Evolutionary conservation across 108 stramenopile species (phyloP).

Genomic region (Skeletonema costatum): DNA sequence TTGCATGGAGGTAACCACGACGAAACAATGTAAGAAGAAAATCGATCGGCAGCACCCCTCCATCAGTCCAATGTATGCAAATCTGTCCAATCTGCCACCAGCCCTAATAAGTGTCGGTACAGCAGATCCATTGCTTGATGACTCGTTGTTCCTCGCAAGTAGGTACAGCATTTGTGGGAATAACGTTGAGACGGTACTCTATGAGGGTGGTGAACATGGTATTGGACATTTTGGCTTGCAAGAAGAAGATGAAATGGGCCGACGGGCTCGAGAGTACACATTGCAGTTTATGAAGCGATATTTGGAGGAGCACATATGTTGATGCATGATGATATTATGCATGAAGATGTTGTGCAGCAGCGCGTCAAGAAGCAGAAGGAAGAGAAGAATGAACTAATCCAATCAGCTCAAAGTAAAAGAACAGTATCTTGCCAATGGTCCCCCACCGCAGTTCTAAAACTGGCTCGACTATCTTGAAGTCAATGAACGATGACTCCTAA

Average conservation of each 20-base stretch:
- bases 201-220: conserved; percentile 36
- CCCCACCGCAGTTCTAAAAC: too few relatives aligned
- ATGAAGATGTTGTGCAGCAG: too few relatives aligned
- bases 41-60: conserved; percentile 15
- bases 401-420: too few relatives aligned
- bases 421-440: too few relatives aligned
- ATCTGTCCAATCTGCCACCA: conserved; percentile 40
- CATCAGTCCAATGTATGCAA: conserved; percentile 33
- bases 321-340: too few relatives aligned
- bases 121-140: conserved; percentile 41
- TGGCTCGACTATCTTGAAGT: too few relatives aligned
- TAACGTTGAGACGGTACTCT: conserved; percentile 25
- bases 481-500: too few relatives aligned
- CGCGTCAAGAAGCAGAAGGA: too few relatives aligned
- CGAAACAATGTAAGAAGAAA: background rate
- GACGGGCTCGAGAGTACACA: conserved; percentile 21
- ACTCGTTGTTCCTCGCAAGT: conserved; percentile 29
- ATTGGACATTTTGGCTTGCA: conserved; percentile 44
- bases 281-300: conserved; percentile 30
- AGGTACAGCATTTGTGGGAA: conserved; percentile 14
- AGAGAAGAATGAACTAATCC: too few relatives aligned
- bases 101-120: conserved; percentile 38
- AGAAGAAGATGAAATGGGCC: conserved; percentile 32
- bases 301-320: background rate
- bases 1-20: background rate